Base-by-base conservation (phyloP, 768 basidiomycete species). In the Sporobolomyces roseus region DNA sequence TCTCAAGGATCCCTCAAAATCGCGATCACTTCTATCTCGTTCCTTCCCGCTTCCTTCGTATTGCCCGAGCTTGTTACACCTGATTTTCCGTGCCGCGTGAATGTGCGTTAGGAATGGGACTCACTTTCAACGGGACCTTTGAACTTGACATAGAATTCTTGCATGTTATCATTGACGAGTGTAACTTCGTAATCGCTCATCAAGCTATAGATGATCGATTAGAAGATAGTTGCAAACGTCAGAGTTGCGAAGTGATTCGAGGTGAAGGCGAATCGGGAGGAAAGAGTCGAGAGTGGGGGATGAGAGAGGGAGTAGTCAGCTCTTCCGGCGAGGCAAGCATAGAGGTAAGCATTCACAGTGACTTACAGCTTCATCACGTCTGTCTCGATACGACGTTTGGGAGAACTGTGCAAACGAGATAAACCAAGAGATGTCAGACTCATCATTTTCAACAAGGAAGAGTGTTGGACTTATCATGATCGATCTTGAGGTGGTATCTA, bases 141-240 rank as follows among this genome's bases (percentile, higher is more conserved):
- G 82, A 99, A 99, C 68, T 88, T 87, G 74, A 99, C 93, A 76
- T 91, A 92, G 83, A 99, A 97, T 81, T 99, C 96, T 78, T 93
- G 90, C 91, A 98, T 96, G 82, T 84, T 97, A 79, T 96, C 94
- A 78, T 98, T 97, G 63, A 97, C 91, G 76, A 99, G 87, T 46
- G 86, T 91, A 67, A 99, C 96, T 79, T 99, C 91, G 80, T 92
- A 96, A 81, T 99, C 96, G 21, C 92, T 94, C 92, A 97, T 97
- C 76, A 97, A 80, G 81, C 94, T 97, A 79, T 21, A 14, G 14
- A 41, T 23, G 12, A 10, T 6, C 45, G 21, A 46, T 13, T n/a
- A n/a, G n/a, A n/a, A n/a, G n/a, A n/a, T n/a, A n/a, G n/a, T n/a
- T n/a, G n/a, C n/a, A n/a, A n/a, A n/a, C n/a, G n/a, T n/a, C n/a